Percentiles rank a stretch among this genome's conserved stretches.
These are phyloP conservation scores for Tilletia setariae DNA, from an alignment of 1,284 basidiomycete species.

Conservation along the genomic window DNA sequence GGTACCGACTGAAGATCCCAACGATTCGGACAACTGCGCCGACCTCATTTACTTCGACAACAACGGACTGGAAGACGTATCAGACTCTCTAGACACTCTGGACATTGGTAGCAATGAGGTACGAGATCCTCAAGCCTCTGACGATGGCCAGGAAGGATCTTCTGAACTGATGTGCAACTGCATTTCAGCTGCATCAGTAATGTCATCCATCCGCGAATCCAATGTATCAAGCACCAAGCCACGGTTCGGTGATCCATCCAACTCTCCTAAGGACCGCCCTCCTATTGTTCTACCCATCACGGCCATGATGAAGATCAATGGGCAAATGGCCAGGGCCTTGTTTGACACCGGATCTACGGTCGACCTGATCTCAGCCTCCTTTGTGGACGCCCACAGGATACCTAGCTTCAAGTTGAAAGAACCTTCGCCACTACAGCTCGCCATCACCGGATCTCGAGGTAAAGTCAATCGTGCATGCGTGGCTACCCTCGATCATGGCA, in stretches of 20 bases:
- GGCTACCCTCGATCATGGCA: neutral
- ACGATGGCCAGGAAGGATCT: too few relatives aligned
- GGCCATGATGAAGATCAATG: neutral
- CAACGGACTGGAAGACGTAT: neutral
- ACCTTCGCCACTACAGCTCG: conserved; percentile 7
- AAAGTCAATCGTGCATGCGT: neutral
- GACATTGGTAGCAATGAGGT: too few relatives aligned
- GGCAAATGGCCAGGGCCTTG: neutral
- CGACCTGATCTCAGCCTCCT: neutral
- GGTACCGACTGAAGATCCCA: too few relatives aligned
- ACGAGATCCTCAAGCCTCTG: too few relatives aligned
- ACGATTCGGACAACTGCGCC: neutral
- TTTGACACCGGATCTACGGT: conserved; percentile 3
- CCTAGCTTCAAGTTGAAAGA: conserved; percentile 9
- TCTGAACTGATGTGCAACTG: too few relatives aligned
- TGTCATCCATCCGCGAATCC: conserved; percentile 2
- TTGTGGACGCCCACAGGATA: conserved; percentile 1
- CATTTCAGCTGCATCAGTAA: too few relatives aligned
- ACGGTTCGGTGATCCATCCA: neutral
- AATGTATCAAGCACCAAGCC: conserved; percentile 7
- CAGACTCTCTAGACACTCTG: too few relatives aligned
- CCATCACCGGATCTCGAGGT: neutral
- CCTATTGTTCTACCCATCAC: neutral
- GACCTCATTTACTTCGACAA: conserved; percentile 6
- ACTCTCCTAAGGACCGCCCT: neutral